Base-by-base conservation (phyloP, 1,139 yeast genomes). In the Saccharomycopsis crataegensis region DNA sequence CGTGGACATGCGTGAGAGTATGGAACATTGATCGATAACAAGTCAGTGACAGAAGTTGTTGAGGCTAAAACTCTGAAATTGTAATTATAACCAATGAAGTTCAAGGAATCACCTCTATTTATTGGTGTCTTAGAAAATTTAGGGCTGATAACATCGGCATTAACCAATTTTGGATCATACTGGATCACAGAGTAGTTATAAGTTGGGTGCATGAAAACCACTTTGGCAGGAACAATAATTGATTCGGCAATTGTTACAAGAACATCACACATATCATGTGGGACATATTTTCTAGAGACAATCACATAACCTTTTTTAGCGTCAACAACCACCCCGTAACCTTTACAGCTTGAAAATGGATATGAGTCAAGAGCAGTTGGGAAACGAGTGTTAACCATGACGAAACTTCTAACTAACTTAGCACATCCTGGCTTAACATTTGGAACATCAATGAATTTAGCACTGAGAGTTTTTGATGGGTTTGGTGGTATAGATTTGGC, bases 211-310 rank as follows among this genome's bases (percentile, higher is more conserved):
- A 88, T 72, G 62, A 89, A 90, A 33, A 82, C 83, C 31, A 89
- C 93, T 58, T 80, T 74, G 0, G 85, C 96, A 0, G 94, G 89
- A 22, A 89, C 78, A 60, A 84, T 82, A 32, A 88, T 79, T 1
- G 95, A 84, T 60, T 89, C 96, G 3, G 96, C 96, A 64, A 90
- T 80, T 3, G 90, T 82, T 33, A 90, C 76, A 53, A 80, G 75
- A 32, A 89, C 75, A 65, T 89, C 96, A 61, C 89, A 75, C 68
- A 90, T 75, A 62, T 87, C 96, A 68, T 88, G 94, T 4, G 96
- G 95, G 14, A 89, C 88, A 56, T 78, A 75, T 57, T 82, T 75
- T 60, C 96, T 75, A 1, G 96, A 85, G 1, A 86, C 89, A 49
- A 90, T 70, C 5, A 87, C 89, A 59, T 81, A 83, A 1, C 97